These are phyloP conservation scores for Kernera saxatilis DNA, from an alignment of 345 rosid genomes.

Conservation along the genomic window DNA sequence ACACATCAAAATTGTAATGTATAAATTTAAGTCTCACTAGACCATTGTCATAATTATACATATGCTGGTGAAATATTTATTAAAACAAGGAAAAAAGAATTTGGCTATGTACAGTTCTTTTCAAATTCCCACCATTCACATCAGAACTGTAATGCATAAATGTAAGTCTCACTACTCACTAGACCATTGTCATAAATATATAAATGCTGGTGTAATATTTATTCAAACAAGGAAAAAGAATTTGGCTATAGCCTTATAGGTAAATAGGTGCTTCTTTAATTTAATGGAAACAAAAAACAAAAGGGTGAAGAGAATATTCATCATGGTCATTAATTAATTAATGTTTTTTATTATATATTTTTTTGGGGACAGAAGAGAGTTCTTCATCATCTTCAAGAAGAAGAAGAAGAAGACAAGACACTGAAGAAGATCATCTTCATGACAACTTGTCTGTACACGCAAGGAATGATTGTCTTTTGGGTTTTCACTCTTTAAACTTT, in stretches of 20 bases:
- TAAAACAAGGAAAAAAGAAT: background rate
- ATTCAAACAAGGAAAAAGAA: constrained; percentile 1
- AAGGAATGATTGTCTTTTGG: constrained; percentile 38
- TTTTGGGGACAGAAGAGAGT: constrained; percentile 31
- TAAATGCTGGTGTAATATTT: background rate
- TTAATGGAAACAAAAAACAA: background rate
- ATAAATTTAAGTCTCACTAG: background rate
- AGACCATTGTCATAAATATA: constrained; percentile 8
- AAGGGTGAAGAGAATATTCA: constrained; percentile 30
- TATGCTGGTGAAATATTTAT: background rate
- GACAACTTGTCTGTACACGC: constrained; percentile 36
- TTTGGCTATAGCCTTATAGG: constrained; percentile 9
- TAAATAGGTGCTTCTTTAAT: constrained; percentile 14
- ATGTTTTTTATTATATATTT: background rate
- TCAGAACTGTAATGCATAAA: constrained; percentile 1
- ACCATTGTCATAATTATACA: constrained; percentile 5
- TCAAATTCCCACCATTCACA: constrained; percentile 2
- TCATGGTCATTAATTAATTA: constrained; percentile 13
- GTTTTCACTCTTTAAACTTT: constrained; percentile 28
- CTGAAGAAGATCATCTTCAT: constrained; percentile 27
- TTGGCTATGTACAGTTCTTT: background rate
- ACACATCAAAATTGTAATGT: background rate
- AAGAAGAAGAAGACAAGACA: constrained; percentile 36
- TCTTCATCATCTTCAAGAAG: constrained; percentile 29
- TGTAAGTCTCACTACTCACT: background rate